Base-by-base conservation (phyloP, 108 stramenopile species). In the Aurantiochytrium sp. region DNA sequence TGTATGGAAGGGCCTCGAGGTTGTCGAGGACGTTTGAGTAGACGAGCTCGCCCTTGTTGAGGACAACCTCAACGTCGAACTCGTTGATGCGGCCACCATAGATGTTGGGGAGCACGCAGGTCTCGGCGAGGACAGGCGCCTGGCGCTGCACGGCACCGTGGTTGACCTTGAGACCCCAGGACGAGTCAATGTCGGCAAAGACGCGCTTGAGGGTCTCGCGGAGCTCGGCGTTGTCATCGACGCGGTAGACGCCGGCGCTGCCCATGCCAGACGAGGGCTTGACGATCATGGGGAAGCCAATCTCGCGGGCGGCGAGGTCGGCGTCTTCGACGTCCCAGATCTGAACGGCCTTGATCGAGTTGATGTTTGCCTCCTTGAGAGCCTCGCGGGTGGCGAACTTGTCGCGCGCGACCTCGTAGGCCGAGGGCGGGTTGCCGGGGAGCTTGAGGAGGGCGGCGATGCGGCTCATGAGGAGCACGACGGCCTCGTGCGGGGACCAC, bases 201-300 rank as follows among this genome's bases (percentile, higher is more conserved):
- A 83, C 51, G 51, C 76, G 45, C 76, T 83, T 4, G 76, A 83
- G 49, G 76, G 51, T 53, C 23, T 47, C 25, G 76, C 76, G 76
- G 76, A 83, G 76, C 76, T 83, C 76, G 4, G 45, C 76, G 28
- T 53, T 47, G 76, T 83, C 51, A 23, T 53, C 45, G 45, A 53
- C 76, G 25, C 51, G 45, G 76, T 83, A 83, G 49, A 83, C 76
- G 0, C 76, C 76, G 45, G 76, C 76, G 51, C 49, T 53, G 45
- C 76, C 76, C 76, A 83, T 83, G n/a, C 76, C 76, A 23, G 51
- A 47, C 16, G 76, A 53, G 12, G 76, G 76, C 76, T 83, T 83
- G 76, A 83, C 76, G 4, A 83, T 53, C 76, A 83, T 83, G 45
- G 76, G 76, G 76, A 83, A 83, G 76, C 76, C 76, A 12, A 83